Conservation (phyloP, 2,329 filamentous ascomycete species). For the Verticillium klebahnii region DNA sequence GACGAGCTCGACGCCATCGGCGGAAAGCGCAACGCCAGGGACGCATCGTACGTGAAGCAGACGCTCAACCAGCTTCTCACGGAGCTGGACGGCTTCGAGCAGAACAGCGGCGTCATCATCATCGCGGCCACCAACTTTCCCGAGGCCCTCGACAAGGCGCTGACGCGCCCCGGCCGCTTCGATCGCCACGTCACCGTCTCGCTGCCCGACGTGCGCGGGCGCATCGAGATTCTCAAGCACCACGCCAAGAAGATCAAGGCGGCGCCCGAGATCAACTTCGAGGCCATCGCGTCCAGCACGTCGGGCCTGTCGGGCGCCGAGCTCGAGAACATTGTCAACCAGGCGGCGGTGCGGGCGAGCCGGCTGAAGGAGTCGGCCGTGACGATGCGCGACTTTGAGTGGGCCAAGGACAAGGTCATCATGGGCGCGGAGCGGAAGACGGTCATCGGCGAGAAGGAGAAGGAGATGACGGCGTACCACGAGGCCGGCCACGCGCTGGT, state of each 20-base stretch:
- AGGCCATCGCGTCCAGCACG: constrained; percentile 79
- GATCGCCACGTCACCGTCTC: constrained; percentile 88
- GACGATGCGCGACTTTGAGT: constrained; percentile 78
- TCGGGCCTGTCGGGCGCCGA: constrained; percentile 93
- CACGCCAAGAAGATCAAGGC: constrained; percentile 90
- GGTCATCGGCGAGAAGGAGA: constrained; percentile 88
- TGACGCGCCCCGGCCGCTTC: constrained; percentile 95
- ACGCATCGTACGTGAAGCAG: constrained; percentile 94
- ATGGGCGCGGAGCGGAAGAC: constrained; percentile 93
- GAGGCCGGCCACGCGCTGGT: constrained; percentile 95
- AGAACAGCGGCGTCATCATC: constrained; percentile 91
- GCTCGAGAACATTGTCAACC: constrained; percentile 93
- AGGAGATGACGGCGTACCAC: constrained; percentile 91
- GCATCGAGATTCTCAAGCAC: constrained; percentile 87
- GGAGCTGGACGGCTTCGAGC: constrained; percentile 94
- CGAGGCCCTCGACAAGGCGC: constrained; percentile 86
- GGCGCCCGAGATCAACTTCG: constrained; percentile 73
- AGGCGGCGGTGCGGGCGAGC: constrained; percentile 91
- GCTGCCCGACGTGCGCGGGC: constrained; percentile 87
- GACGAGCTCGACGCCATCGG: constrained; percentile 94
- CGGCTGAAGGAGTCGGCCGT: constrained; percentile 76
- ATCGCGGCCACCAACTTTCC: constrained; percentile 96
- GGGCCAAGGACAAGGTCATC: constrained; percentile 96
- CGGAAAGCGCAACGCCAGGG: constrained; percentile 85
- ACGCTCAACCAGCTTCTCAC: constrained; percentile 96